Evolutionary conservation across 2,329 filamentous ascomycete species (phyloP), one percentile per base, ranked within the genome.

Genomic region (Aplosporella prunicola): DNA sequence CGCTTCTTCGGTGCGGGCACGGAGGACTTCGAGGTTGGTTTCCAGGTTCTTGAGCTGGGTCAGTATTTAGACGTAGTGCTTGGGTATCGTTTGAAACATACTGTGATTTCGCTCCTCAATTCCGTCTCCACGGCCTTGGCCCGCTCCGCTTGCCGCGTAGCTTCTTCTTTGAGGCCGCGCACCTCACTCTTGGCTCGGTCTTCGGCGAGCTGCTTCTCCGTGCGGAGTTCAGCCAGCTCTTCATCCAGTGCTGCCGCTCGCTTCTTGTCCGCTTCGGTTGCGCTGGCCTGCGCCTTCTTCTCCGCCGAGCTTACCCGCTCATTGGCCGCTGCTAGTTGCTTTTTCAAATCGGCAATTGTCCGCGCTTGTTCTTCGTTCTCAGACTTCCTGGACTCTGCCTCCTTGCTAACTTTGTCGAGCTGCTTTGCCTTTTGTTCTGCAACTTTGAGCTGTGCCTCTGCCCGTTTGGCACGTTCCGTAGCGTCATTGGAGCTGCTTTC

Each of bases 11-110:
- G 85, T 86, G 20, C 82, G 76, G 13, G 79, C 75, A 39, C 91
- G 80, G 63, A 95, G 78, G 7, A 82, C 76, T 61, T 98, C 91
- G 39, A 98, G 71, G 57, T 93, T 93, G 49, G 82, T 80, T 63
- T 98, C 93, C 45, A 94, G 70, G 11, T 80, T 73, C 58, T 81
- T 66, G 3, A n/a, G 1, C 10, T 4, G 7, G 17, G 44, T 62
- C 36, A 60, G 55, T 44, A 9, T 28, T 9, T n/a, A 18, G 11
- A 9, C 11, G 14, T 16, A 30, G 28, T 30, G n/a, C n/a, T n/a
- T n/a, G n/a, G n/a, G n/a, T n/a, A n/a, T n/a, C n/a, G n/a, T 10
- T 4, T 41, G 5, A 6, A 24, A 44, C 60, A 40, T 52, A 68
- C 68, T 33, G 71, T 66, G 39, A 79, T 74, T 60, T 96, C 89